Conservation (phyloP, 1,284 basidiomycete genomes). For the Entoloma clypeatum region DNA sequence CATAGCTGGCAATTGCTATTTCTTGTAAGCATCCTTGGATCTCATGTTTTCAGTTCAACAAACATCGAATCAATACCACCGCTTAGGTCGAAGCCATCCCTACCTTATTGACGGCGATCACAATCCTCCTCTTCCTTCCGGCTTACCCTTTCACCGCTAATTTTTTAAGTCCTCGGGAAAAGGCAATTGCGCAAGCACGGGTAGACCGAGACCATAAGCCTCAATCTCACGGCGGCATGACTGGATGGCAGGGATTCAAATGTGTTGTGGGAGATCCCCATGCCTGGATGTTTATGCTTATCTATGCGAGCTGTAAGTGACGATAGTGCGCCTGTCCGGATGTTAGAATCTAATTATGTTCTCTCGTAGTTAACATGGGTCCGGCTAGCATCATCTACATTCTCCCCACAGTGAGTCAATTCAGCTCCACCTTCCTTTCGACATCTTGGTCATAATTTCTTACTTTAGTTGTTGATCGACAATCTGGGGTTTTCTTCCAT, state of each 20-base stretch:
- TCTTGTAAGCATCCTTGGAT: constrained; percentile 33
- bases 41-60: not conserved
- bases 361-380: constrained; percentile 47
- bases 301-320: constrained; percentile 50
- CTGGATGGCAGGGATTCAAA: constrained; percentile 50
- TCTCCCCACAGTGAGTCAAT: constrained; percentile 42
- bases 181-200: constrained; percentile 52
- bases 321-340: not conserved
- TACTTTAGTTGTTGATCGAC: constrained; percentile 38
- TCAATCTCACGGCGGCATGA: constrained; percentile 54
- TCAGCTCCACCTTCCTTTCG: not conserved
- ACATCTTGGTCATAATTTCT: not conserved
- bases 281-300: constrained; percentile 47
- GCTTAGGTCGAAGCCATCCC: constrained; percentile 50
- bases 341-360: constrained; percentile 2
- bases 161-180: constrained; percentile 41
- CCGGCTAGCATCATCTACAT: constrained; percentile 55
- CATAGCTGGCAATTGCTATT: constrained; percentile 55
- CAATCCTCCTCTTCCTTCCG: constrained; percentile 45
- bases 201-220: constrained; percentile 52
- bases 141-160: constrained; percentile 39
- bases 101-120: constrained; percentile 44
- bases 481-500: constrained; percentile 51
- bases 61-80: not conserved
- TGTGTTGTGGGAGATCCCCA: constrained; percentile 44